A percentile compares a stretch with the other conserved stretches of the same genome.
Evolutionary conservation across 192 early-diverging fungal species (phyloP).

Genomic region (Coemansia sp.): DNA sequence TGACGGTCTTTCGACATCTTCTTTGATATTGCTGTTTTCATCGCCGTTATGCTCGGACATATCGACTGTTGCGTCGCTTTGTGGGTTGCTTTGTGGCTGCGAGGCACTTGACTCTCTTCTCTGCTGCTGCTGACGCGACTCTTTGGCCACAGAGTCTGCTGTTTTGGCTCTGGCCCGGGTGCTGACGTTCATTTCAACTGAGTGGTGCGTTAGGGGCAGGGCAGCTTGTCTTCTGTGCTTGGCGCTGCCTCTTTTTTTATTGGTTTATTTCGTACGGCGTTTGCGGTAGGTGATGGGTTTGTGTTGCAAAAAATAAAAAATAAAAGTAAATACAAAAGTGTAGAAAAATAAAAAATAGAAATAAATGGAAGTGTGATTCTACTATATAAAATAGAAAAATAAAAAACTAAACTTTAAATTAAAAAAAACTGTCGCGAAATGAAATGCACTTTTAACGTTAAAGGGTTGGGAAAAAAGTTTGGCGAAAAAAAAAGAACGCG

Average conservation of each 20-base stretch:
- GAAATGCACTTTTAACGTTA: background rate
- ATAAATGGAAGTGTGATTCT: too few relatives aligned
- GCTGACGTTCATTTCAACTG: constrained; percentile 46
- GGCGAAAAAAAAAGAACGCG: constrained; percentile 1
- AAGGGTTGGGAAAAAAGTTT: background rate
- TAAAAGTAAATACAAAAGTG: too few relatives aligned
- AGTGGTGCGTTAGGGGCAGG: too few relatives aligned
- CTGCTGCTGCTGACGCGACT: background rate
- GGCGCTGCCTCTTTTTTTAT: background rate
- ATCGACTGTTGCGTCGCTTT: background rate
- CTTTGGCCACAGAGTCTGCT: constrained; percentile 13
- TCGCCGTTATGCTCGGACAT: background rate
- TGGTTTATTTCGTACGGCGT: too few relatives aligned
- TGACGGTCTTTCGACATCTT: background rate
- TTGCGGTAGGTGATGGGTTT: too few relatives aligned
- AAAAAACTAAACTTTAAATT: background rate
- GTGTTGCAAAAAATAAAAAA: too few relatives aligned
- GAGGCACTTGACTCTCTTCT: constrained; percentile 1
- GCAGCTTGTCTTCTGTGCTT: too few relatives aligned
- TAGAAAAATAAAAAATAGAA: background rate
- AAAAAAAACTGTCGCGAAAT: background rate
- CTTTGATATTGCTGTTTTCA: background rate
- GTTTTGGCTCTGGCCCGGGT: constrained; percentile 35
- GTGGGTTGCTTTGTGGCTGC: constrained; percentile 7
- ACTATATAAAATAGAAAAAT: constrained; percentile 1